Conservation (phyloP, 1,139 yeast genomes). For the Suhomyces bolitotheri region DNA sequence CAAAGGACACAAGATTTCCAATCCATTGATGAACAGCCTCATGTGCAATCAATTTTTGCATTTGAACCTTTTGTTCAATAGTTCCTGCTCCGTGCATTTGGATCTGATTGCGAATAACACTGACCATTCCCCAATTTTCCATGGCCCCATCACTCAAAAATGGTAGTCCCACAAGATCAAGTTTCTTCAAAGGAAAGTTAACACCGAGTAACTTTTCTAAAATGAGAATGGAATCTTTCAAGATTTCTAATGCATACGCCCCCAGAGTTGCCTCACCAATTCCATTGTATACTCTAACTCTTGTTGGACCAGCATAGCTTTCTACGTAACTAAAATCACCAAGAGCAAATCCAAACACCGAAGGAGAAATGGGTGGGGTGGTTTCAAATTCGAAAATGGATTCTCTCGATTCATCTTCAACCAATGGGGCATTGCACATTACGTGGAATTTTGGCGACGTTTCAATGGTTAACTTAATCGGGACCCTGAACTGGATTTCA, state of each 20-base stretch:
- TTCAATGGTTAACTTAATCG: slow-evolving; percentile 48
- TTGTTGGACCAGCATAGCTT: slow-evolving; percentile 16
- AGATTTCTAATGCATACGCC: slow-evolving; percentile 43
- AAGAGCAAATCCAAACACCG: slow-evolving; percentile 63
- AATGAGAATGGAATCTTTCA: slow-evolving; percentile 49
- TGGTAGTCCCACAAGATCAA: slow-evolving; percentile 68
- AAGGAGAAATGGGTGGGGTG: slow-evolving; percentile 60
- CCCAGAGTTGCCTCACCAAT: slow-evolving; percentile 52
- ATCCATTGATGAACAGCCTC: slow-evolving; percentile 79
- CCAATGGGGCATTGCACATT: slow-evolving; percentile 47
- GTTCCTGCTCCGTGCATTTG: slow-evolving; percentile 25
- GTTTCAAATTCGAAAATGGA: slow-evolving; percentile 43
- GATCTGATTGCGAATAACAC: slow-evolving; percentile 54
- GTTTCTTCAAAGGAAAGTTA: slow-evolving; percentile 56
- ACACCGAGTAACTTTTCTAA: slow-evolving; percentile 41
- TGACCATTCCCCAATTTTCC: slow-evolving; percentile 75
- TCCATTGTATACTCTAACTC: slow-evolving; percentile 57
- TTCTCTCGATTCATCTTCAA: slow-evolving; percentile 24
- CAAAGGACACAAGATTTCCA: slow-evolving; percentile 66
- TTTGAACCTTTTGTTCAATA: slow-evolving; percentile 23
- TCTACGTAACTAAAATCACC: slow-evolving; percentile 59
- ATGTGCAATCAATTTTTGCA: slow-evolving; percentile 62
- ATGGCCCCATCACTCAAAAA: slow-evolving; percentile 74
- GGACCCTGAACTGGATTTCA: slow-evolving; percentile 55
- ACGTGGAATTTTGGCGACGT: slow-evolving; percentile 49